phyloP scores from a whole-genome alignment of 148 eudicot genomes.

The Euryodendron excelsum region DNA sequence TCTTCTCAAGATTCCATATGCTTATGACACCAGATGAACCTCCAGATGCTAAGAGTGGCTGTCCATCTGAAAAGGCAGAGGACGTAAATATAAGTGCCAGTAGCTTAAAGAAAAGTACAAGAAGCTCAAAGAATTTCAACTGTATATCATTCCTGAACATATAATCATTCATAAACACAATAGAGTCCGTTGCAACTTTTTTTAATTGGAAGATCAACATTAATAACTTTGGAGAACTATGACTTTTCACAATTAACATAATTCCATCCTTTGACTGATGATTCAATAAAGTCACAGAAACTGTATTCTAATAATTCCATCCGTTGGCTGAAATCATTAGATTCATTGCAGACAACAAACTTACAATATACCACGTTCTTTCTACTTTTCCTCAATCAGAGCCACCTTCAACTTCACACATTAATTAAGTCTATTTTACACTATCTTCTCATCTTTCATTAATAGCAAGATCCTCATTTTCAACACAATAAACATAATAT shows the following conservation, averaged over 20 bases:
- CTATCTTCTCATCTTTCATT: too few species aligned
- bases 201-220: not conserved
- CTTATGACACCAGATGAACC: slow-evolving; percentile 95
- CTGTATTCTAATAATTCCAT: too few species aligned
- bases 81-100: not conserved
- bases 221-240: not conserved
- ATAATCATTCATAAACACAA: too few species aligned
- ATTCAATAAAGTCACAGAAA: too few species aligned
- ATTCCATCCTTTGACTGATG: too few species aligned
- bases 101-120: not conserved
- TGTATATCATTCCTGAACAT: not conserved
- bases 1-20: slow-evolving; percentile 98
- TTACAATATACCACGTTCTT: too few species aligned
- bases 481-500: too few species aligned
- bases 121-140: not conserved
- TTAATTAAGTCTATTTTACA: too few species aligned
- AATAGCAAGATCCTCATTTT: too few species aligned
- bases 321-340: not conserved
- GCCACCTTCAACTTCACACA: too few species aligned
- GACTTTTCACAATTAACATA: not conserved
- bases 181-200: not conserved
- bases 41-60: slow-evolving; percentile 95
- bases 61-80: slow-evolving; percentile 57
- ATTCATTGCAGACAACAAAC: too few species aligned
- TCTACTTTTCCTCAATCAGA: too few species aligned